These are phyloP conservation scores for Friedmanniomyces endolithicus DNA, from an alignment of 495 filamentous ascomycete species.

Conservation along the genomic window DNA sequence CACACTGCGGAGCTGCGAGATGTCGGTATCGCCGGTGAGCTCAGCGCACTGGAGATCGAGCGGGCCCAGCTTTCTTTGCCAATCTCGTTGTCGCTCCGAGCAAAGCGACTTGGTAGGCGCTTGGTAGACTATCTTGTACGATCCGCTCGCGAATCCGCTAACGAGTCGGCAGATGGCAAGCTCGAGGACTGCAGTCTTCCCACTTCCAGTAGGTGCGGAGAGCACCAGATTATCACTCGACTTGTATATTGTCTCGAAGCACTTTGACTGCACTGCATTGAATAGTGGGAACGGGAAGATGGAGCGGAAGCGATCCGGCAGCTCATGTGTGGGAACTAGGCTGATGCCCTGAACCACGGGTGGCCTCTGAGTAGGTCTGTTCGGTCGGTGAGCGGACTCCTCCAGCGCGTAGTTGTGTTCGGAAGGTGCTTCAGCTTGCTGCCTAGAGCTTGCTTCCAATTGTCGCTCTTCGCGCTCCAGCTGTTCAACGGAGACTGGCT, in stretches of 20 bases:
- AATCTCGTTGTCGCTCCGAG: slow-evolving; percentile 69
- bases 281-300: slow-evolving; percentile 74
- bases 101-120: slow-evolving; percentile 92
- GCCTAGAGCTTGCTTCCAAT: not conserved
- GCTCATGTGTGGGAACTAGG: slow-evolving; percentile 55
- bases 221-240: slow-evolving; percentile 76
- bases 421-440: not conserved
- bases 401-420: not conserved
- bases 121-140: slow-evolving; percentile 90
- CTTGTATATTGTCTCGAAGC: slow-evolving; percentile 59
- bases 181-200: slow-evolving; percentile 85
- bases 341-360: slow-evolving; percentile 54
- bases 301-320: slow-evolving; percentile 66
- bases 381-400: not conserved
- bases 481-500: slow-evolving; percentile 4
- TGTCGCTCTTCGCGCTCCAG: slow-evolving; percentile 5
- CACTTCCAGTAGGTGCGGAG: slow-evolving; percentile 83
- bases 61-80: slow-evolving; percentile 69
- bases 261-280: slow-evolving; percentile 87
- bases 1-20: slow-evolving; percentile 57
- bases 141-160: slow-evolving; percentile 45
- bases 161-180: slow-evolving; percentile 78
- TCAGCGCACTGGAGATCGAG: slow-evolving; percentile 70
- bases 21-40: slow-evolving; percentile 83
- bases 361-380: not conserved